A percentile compares a stretch with the other conserved stretches of the same genome.
These are phyloP conservation scores for Aspergillus melleus DNA, from an alignment of 2,329 filamentous ascomycete genomes.

Conservation along the genomic window DNA sequence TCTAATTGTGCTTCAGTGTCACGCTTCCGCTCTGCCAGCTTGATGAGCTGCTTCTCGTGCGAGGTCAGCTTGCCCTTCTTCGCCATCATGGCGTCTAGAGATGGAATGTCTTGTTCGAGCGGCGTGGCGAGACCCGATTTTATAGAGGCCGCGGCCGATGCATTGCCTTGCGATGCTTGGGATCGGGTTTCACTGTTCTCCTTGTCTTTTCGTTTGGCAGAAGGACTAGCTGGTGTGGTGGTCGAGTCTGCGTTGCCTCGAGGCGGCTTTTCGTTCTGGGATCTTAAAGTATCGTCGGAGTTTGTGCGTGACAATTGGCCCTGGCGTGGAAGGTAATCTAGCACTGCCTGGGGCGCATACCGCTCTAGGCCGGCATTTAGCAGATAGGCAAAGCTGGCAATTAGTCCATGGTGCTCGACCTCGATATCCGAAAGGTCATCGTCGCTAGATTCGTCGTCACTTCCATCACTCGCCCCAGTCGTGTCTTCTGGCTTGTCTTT, in stretches of 20 bases:
- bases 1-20: constrained; percentile 41
- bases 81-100: constrained; percentile 27
- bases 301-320: constrained; percentile 13
- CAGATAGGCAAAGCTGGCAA: constrained; percentile 37
- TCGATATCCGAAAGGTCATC: constrained; percentile 21
- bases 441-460: constrained; percentile 18
- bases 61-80: constrained; percentile 34
- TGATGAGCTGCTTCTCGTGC: constrained; percentile 46
- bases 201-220: constrained; percentile 1
- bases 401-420: constrained; percentile 33
- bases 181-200: constrained; percentile 10
- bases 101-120: constrained; percentile 18
- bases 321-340: constrained; percentile 47
- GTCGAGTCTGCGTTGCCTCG: not conserved
- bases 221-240: not conserved
- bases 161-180: constrained; percentile 14
- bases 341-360: constrained; percentile 51
- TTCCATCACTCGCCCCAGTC: not conserved
- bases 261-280: not conserved
- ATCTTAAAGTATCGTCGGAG: not conserved
- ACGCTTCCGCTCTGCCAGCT: constrained; percentile 42
- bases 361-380: constrained; percentile 49
- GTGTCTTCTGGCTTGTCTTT: constrained; percentile 3
- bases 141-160: constrained; percentile 18
- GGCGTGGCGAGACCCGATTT: constrained; percentile 21